These are phyloP conservation scores for Chalaropsis thielavioides DNA, from an alignment of 2,329 filamentous ascomycete species.

Conservation along the genomic window DNA sequence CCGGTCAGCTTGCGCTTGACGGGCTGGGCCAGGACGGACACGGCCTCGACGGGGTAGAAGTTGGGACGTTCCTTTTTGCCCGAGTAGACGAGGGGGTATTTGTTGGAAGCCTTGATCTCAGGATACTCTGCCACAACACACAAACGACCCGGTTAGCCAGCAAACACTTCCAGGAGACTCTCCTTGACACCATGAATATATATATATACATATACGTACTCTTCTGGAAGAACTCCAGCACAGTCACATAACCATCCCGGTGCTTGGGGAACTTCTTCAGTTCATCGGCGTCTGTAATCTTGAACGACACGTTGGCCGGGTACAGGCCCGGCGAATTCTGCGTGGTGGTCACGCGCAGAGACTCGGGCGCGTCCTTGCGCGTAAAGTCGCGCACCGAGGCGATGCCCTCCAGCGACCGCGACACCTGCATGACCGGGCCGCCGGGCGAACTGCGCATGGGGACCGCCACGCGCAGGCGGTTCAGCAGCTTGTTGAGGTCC, in stretches of 20 bases:
- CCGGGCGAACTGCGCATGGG: constrained; percentile 9
- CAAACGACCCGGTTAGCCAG: neutral
- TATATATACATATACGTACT: constrained; percentile 25
- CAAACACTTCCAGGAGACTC: neutral
- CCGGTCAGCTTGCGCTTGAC: constrained; percentile 42
- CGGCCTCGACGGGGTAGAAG: constrained; percentile 54
- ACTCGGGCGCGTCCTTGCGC: neutral
- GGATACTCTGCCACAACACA: constrained; percentile 25
- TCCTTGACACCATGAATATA: no score
- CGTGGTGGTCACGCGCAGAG: neutral
- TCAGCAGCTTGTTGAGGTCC: constrained; percentile 34
- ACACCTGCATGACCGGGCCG: constrained; percentile 3
- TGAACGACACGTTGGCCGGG: constrained; percentile 22
- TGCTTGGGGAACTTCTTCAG: constrained; percentile 23
- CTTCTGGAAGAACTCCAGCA: constrained; percentile 31
- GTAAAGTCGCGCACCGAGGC: constrained; percentile 3
- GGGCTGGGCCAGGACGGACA: constrained; percentile 47
- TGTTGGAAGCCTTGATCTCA: constrained; percentile 22
- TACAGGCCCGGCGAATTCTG: neutral
- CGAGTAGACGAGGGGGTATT: constrained; percentile 51
- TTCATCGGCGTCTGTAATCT: constrained; percentile 23
- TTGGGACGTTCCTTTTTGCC: constrained; percentile 42
- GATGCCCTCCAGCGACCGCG: constrained; percentile 7
- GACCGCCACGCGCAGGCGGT: constrained; percentile 10
- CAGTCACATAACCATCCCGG: constrained; percentile 24